Evolutionary conservation across 306 rosid species (phyloP), one percentile per base, ranked within the genome.

Genomic region (Clitoria ternatea): DNA sequence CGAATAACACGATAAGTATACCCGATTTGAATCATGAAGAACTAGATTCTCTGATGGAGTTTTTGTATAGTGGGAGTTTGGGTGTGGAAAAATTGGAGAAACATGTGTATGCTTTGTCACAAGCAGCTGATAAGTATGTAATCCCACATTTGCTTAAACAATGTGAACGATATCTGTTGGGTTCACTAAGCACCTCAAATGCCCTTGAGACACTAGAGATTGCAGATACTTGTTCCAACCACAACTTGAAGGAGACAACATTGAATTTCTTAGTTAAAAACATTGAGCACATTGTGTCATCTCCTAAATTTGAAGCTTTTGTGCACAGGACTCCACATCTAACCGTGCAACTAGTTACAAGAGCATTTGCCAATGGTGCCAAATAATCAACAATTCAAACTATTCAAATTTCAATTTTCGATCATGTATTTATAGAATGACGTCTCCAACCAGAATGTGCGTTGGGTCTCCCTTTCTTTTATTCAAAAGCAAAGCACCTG

Each of bases 91-190:
- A 76, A 74, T 17, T 89, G 85, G 86, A 66, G 66, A 77, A 79
- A 66, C 90, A 93, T 54, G 88, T 83, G 1, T 82, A 82, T 36
- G 70, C 97, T 0, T 48, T 94, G 65, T 81, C 87, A 7, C 61
- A 77, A 3, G 97, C 97, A 11, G 97, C 96, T 4, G 90, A 94
- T 12, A 94, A 94, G 81, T 94, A 94, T 59, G 80, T 68, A 10
- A 84, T 94, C 17, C 59, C 88, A 7, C 89, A 87, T 54, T 68
- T 90, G 30, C 78, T 63, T 64, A 84, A 79, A 70, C 80, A 81
- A 1, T 90, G 97, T 70, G 92, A 94, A 73, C 73, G 82, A 7
- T 61, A 79, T 7, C 75, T 94, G 82, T 54, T 62, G 10, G 45
- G 44, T 62, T 81, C 86, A 2, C 57, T 94, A 23, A 81, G 69